A percentile compares a stretch with the other conserved stretches of the same genome.
These are phyloP conservation scores for Pyrenochaeta sp. DNA, from an alignment of 2,329 filamentous ascomycete genomes.

Conservation along the genomic window DNA sequence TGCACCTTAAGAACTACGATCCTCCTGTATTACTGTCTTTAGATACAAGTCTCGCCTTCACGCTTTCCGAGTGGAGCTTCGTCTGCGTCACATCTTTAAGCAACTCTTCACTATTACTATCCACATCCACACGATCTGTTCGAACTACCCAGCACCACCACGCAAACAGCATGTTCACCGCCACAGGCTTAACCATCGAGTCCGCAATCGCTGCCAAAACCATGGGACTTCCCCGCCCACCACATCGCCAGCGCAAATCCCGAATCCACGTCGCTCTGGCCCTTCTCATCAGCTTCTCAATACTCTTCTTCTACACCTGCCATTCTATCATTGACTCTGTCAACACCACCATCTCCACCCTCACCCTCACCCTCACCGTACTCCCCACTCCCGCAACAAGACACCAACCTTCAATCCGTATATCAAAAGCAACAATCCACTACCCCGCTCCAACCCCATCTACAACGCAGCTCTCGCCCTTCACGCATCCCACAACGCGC, in stretches of 20 bases:
- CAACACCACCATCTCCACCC: neutral
- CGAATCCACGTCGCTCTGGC: neutral
- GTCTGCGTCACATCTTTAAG: neutral
- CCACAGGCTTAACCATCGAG: neutral
- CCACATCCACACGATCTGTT: neutral
- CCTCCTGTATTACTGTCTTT: no score
- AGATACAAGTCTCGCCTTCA: neutral
- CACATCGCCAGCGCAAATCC: neutral
- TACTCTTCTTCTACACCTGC: neutral
- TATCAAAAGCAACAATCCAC: conserved; percentile 20
- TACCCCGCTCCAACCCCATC: conserved; percentile 20
- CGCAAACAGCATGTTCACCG: neutral
- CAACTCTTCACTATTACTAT: neutral
- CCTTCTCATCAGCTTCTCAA: neutral
- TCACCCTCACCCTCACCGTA: neutral
- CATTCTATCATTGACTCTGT: no score
- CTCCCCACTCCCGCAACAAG: neutral
- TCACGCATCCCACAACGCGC: conserved; percentile 44
- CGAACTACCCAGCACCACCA: neutral
- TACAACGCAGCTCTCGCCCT: conserved; percentile 49
- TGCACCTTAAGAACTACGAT: neutral
- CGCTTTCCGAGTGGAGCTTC: neutral
- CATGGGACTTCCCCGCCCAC: neutral
- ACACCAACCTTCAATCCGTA: neutral
- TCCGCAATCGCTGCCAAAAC: neutral